Evolutionary conservation across 768 basidiomycete genomes (phyloP).

Genomic region (Serendipita sp.): DNA sequence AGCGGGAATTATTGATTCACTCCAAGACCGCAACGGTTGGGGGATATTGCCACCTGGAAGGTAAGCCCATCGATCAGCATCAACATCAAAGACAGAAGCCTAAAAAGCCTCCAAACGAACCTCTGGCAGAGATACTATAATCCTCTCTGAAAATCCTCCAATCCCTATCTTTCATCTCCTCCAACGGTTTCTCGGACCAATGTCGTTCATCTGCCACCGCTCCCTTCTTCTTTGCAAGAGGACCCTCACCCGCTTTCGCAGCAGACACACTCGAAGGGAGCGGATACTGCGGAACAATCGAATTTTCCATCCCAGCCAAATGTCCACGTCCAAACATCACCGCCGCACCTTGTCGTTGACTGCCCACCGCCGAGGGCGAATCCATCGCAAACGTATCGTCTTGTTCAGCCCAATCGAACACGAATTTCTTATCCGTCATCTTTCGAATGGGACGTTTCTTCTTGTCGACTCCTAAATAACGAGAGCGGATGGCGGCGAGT

Average conservation of each 20-base stretch:
- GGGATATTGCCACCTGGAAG: constrained; percentile 75
- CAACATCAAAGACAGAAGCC: not conserved
- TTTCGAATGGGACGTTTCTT: constrained; percentile 91
- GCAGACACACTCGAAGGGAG: not conserved
- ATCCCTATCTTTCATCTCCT: constrained; percentile 92
- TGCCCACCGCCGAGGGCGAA: constrained; percentile 52
- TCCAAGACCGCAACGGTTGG: constrained; percentile 83
- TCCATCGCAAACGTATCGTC: constrained; percentile 83
- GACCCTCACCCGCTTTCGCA: too few species aligned
- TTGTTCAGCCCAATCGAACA: constrained; percentile 97
- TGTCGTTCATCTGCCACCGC: constrained; percentile 72
- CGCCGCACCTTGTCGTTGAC: constrained; percentile 63
- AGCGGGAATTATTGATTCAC: constrained; percentile 68
- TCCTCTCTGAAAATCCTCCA: constrained; percentile 99
- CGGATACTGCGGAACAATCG: not conserved
- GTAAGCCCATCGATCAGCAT: not conserved
- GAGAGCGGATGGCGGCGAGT: constrained; percentile 66
- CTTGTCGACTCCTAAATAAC: constrained; percentile 87
- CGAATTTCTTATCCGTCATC: constrained; percentile 91
- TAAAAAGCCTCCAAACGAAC: constrained; percentile 23
- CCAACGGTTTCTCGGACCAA: constrained; percentile 87
- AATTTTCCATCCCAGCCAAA: constrained; percentile 60
- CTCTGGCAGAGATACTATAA: constrained; percentile 87
- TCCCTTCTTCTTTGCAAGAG: constrained; percentile 40
- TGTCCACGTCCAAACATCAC: constrained; percentile 79